These are phyloP conservation scores for Chaetothyriales sp. DNA, from an alignment of 2,329 filamentous ascomycete genomes.

Conservation along the genomic window DNA sequence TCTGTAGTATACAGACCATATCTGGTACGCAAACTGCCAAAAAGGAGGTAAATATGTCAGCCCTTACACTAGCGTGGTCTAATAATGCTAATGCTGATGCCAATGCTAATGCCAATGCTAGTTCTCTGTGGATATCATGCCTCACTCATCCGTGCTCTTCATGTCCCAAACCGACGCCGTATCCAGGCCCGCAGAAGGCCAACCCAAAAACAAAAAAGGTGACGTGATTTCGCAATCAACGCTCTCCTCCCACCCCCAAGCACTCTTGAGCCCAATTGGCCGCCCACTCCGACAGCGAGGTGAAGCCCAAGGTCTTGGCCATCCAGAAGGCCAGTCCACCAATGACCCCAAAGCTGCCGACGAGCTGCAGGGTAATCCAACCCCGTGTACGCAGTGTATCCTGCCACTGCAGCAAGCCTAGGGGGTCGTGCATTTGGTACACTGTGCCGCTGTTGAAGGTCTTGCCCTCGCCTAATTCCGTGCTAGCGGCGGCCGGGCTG, in stretches of 20 bases:
- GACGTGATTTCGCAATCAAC: neutral
- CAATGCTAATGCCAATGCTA: no score
- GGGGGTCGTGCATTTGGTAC: conserved; percentile 51
- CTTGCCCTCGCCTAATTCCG: conserved; percentile 4
- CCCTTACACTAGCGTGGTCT: no score
- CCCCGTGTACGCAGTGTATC: conserved; percentile 50
- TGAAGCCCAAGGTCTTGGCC: conserved; percentile 28
- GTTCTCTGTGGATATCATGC: no score
- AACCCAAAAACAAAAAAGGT: no score
- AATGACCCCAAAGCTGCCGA: conserved; percentile 59
- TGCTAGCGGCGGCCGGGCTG: conserved; percentile 17
- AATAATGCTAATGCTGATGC: no score
- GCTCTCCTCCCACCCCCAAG: neutral
- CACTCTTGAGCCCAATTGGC: conserved; percentile 5
- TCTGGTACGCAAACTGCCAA: neutral
- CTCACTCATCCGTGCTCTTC: no score
- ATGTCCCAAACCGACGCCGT: no score
- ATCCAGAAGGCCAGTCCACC: conserved; percentile 57
- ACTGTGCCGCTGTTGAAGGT: conserved; percentile 15
- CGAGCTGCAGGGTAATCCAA: conserved; percentile 54
- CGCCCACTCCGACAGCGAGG: conserved; percentile 13
- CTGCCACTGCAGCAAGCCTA: conserved; percentile 58
- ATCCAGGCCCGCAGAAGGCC: no score
- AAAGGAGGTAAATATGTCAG: no score
- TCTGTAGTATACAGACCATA: neutral